Conservation (phyloP, 2,329 filamentous ascomycete genomes). For the Trichoderma arundinaceum region DNA sequence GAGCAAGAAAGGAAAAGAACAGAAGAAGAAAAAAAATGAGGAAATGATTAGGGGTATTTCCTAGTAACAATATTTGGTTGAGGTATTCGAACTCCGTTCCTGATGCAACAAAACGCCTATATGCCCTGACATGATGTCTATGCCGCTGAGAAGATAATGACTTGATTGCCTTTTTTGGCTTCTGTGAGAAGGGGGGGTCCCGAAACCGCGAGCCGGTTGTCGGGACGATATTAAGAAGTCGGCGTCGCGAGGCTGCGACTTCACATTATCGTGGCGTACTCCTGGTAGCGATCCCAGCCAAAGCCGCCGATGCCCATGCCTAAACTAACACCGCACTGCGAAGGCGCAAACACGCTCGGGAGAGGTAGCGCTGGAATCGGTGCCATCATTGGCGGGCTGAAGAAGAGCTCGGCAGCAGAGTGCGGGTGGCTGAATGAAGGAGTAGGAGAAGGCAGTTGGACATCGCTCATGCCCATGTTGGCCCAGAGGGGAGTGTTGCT, state of each 20-base stretch:
- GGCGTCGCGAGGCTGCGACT: slow-evolving; percentile 61
- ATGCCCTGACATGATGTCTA: slow-evolving; percentile 47
- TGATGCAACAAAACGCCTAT: slow-evolving; percentile 53
- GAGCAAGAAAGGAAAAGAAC: slow-evolving; percentile 32
- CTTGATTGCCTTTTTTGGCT: slow-evolving; percentile 35
- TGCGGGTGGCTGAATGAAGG: slow-evolving; percentile 77
- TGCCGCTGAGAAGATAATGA: slow-evolving; percentile 46
- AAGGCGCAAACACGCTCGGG: slow-evolving; percentile 80
- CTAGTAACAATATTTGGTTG: slow-evolving; percentile 45
- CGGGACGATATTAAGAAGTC: slow-evolving; percentile 50
- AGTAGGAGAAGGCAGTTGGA: slow-evolving; percentile 77
- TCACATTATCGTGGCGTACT: slow-evolving; percentile 89
- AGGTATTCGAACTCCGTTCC: slow-evolving; percentile 49
- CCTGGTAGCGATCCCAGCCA: slow-evolving; percentile 84
- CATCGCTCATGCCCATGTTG: slow-evolving; percentile 74
- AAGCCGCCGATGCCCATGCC: slow-evolving; percentile 57
- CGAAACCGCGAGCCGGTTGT: slow-evolving; percentile 27
- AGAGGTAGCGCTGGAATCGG: slow-evolving; percentile 79
- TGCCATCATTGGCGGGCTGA: slow-evolving; percentile 76
- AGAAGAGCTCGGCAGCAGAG: slow-evolving; percentile 75
- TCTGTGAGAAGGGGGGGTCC: background rate
- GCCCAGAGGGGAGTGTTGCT: slow-evolving; percentile 76
- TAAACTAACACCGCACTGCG: slow-evolving; percentile 78
- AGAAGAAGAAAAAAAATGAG: slow-evolving; percentile 30
- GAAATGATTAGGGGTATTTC: slow-evolving; percentile 36